Evolutionary conservation across 352 stramenopile genomes (phyloP), one percentile per base, ranked within the genome.

Genomic region (Nothophytophthora sp.): DNA sequence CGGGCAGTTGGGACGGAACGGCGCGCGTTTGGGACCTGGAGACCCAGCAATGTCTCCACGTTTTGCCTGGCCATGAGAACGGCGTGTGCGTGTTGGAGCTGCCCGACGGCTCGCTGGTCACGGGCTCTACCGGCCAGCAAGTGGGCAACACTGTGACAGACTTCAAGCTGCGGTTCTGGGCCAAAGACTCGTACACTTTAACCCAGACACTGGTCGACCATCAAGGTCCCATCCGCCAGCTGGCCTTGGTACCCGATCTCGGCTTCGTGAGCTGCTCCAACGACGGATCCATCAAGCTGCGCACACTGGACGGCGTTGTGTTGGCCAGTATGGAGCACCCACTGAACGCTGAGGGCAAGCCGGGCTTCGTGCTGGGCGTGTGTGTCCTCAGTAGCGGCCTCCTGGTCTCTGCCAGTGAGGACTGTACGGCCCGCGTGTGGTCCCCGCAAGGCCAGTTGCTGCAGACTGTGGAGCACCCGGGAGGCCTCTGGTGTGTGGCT

Each of bases 181-280:
- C 48, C 39, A 68, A 84, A 36, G 73, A 81, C 15, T 62, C 50
- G 23, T 78, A 68, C 29, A 33, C 44, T 30, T 52, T 95, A 15
- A 59, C 38, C 18, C 86, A 86, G 59, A 88, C 73, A 3, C 35
- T 90, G 18, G 43, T 58, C 2, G 78, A 91, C 62, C 79, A 92
- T 43, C 45, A 73, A 28, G 84, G 84, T 1, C 81, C 84, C 0
- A 86, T 95, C 24, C 78, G 84, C 2, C 80, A 92, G 63, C 56
- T 95, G 10, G 79, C 63, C 6, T 36, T 88, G 16, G 52, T 92
- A 24, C 76, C 78, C 2, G 67, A 76, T 7, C 70, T 92, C 23
- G 81, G 84, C 32, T 95, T 92, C 48, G 76, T 90, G 19, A 92
- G 80, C 42, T 95, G 84, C 55, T 95, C 84, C 2, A 95, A 95